A percentile compares a stretch with the other conserved stretches of the same genome.
These are phyloP conservation scores for Amyloporia xantha DNA, from an alignment of 768 basidiomycete species.

Conservation along the genomic window DNA sequence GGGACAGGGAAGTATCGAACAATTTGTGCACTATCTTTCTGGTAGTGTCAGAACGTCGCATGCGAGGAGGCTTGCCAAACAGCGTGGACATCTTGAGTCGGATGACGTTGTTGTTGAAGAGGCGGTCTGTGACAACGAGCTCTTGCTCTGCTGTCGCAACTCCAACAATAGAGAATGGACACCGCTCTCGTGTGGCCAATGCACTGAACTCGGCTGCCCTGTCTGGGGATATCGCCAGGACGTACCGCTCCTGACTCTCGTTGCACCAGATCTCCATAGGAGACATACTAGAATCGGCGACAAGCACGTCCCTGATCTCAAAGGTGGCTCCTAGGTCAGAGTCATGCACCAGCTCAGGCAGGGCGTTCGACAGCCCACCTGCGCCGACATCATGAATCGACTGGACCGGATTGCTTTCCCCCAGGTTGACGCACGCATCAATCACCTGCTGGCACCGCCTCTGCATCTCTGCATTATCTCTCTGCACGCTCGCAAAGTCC, in stretches of 20 bases:
- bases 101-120: slow-evolving; percentile 76
- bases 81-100: slow-evolving; percentile 89
- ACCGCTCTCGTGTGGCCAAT: slow-evolving; percentile 84
- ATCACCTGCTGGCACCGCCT: slow-evolving; percentile 96
- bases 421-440: slow-evolving; percentile 72
- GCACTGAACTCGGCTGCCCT: slow-evolving; percentile 57
- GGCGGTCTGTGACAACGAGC: slow-evolving; percentile 82
- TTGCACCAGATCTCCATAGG: slow-evolving; percentile 99
- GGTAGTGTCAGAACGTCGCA: slow-evolving; percentile 67
- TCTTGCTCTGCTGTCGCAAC: slow-evolving; percentile 75
- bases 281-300: slow-evolving; percentile 91
- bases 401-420: slow-evolving; percentile 70
- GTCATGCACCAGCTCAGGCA: slow-evolving; percentile 96
- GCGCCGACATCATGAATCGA: slow-evolving; percentile 99
- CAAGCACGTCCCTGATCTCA: slow-evolving; percentile 89
- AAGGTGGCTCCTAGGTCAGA: slow-evolving; percentile 86
- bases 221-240: slow-evolving; percentile 75
- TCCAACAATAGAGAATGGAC: slow-evolving; percentile 91
- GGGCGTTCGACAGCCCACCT: slow-evolving; percentile 91
- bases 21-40: slow-evolving; percentile 31
- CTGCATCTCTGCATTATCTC: slow-evolving; percentile 99
- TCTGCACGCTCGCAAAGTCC: slow-evolving; percentile 96
- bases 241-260: slow-evolving; percentile 96
- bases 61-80: slow-evolving; percentile 93
- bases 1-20: slow-evolving; percentile 69